Evolutionary conservation across 805 yeast species (phyloP), one percentile per base, ranked within the genome.

Genomic region (Vanderwaltozyma verrucispora): DNA sequence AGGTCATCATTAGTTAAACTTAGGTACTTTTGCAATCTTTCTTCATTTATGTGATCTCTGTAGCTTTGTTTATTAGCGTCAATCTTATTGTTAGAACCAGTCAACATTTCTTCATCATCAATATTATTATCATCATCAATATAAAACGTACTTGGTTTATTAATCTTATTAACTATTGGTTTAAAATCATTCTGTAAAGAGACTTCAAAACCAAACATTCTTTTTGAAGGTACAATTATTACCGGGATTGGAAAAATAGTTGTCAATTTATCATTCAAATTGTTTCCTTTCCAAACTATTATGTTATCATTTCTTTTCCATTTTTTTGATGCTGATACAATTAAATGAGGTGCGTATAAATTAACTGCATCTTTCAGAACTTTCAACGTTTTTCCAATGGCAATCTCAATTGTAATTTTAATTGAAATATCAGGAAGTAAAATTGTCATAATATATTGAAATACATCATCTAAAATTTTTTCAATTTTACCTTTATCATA

Each of bases 331-430:
- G 51, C 40, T 8, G 53, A 42, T 1, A 56, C 53, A 23, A 53
- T 43, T 18, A 60, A 38, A 37, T 60, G 60, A 14, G 64, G 64
- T 4, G 48, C 44, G 37, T 60, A 58, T 10, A 53, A 51, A 41
- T 58, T 56, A 8, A 51, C 45, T 29, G 60, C 56, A 31, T 58
- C 60, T 15, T 46, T 29, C 15, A 59, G 33, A 5, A 50, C 40
- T 32, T 50, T 41, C 20, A 42, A 42, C 1, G 56, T 51, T 27
- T 44, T 47, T 10, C 60, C 63, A 12, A 60, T 33, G 2, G 50
- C 50, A n/a, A 59, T 45, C 32, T 59, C 64, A 16, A 59, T 53
- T 3, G 63, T 56, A 12, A 59, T 37, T 35, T 58, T 60, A n/a
- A 60, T 44, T 6, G 50, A 40, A 27, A 48, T 50, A 2, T 33